Base-by-base conservation (phyloP, 129 eudicot species). In the Flaveria trinervia region DNA sequence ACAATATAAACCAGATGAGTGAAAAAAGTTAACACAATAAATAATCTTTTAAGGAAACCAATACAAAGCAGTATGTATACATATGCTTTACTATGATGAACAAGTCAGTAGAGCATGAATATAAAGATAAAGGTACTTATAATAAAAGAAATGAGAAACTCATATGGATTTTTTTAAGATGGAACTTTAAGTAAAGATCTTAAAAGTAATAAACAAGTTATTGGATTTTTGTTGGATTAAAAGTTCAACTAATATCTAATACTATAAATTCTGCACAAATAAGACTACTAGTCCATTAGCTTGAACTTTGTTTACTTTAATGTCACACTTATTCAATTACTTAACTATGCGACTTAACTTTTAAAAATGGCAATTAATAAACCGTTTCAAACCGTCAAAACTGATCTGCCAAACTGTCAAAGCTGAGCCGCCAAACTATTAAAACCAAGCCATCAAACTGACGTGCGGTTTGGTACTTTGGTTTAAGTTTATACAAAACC, bases 191-290 rank as follows among this genome's bases (percentile, higher is more conserved):
- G 44, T 7, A 78, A 9, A 18, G 5, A 62, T 36, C 41, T 36
- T 36, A 36, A 5, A 36, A 36, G 36, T 36, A 41, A 43, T 51
- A 23, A 72, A 72, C 67, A 72, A 72, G 72, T 65, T 72, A 72
- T 20, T 45, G 68, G 41, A 22, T 71, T 79, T 72, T 49, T 72
- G 78, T 72, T 62, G 65, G 78, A 51, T 44, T 64, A 72, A 52
- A 50, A 30, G 12, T 72, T 72, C 49, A 62, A 72, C 79, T 25
- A 64, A 79, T 49, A 64, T 14, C 39, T 65, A 28, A 48, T 64
- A 5, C 41, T 36, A 65, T 52, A 10, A 65, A 51, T 16, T 79
- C 72, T 79, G 83, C 78, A 72, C 83, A 79, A 39, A 72, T 72
- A 62, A 65, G 11, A 65, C 65, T 22, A 16, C 57, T 22, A 77